Conservation (phyloP, 2,329 filamentous ascomycete genomes). For the Xylariaceae sp. region DNA sequence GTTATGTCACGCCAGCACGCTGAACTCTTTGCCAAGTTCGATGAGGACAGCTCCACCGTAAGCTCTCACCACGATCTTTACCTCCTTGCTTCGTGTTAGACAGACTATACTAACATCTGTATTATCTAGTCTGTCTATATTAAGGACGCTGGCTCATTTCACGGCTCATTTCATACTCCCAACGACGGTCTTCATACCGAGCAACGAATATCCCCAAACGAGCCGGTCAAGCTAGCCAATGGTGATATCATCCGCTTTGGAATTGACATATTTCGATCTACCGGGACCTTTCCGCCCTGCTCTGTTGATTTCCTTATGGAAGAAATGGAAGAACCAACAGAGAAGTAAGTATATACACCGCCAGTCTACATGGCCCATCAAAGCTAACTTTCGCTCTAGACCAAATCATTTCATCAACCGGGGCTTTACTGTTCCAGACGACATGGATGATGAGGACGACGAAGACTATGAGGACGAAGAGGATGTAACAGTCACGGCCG, state of each 20-base stretch:
- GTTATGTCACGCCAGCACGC: conserved; percentile 76
- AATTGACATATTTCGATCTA: conserved; percentile 45
- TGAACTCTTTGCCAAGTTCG: conserved; percentile 52
- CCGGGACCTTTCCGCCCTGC: conserved; percentile 47
- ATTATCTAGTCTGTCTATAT: conserved; percentile 50
- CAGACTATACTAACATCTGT: conserved; percentile 1
- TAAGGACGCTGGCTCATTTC: conserved; percentile 56
- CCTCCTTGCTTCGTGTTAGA: neutral
- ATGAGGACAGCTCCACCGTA: conserved; percentile 32
- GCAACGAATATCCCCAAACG: conserved; percentile 29
- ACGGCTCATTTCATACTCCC: conserved; percentile 57
- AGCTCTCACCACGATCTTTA: conserved; percentile 1
- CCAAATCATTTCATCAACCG: conserved; percentile 30
- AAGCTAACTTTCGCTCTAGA: conserved; percentile 24
- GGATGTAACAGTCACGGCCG: conserved; percentile 6
- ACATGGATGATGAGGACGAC: conserved; percentile 41
- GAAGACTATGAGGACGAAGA: conserved; percentile 21
- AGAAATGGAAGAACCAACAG: conserved; percentile 16
- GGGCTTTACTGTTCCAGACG: conserved; percentile 52
- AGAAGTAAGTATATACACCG: conserved; percentile 21
- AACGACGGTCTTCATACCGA: conserved; percentile 29
- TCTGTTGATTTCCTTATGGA: conserved; percentile 43
- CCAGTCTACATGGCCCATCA: neutral
- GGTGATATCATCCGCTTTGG: conserved; percentile 49
- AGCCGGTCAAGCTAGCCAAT: conserved; percentile 34